These are phyloP conservation scores for Pyrus betulifolia DNA, from an alignment of 306 rosid species.

Conservation along the genomic window DNA sequence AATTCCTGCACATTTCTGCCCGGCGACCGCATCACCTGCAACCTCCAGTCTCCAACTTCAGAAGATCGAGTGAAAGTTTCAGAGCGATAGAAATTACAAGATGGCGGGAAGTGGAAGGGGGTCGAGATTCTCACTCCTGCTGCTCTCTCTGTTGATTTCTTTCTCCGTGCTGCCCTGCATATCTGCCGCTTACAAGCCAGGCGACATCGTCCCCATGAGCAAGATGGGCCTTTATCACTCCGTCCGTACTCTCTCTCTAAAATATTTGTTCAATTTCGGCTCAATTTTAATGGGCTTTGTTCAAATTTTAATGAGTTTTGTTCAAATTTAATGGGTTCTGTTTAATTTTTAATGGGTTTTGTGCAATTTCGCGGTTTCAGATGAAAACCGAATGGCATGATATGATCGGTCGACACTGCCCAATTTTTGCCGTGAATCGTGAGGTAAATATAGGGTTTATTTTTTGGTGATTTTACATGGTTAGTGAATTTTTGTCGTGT, in stretches of 20 bases:
- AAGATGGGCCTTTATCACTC: slow-evolving; percentile 98
- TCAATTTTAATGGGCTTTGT: background rate
- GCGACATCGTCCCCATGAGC: slow-evolving; percentile 90
- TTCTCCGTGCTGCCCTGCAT: slow-evolving; percentile 2
- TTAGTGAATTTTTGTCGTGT: background rate
- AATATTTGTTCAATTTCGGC: background rate
- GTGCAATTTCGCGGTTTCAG: slow-evolving; percentile 29
- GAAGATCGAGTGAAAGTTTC: background rate
- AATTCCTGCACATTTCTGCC: background rate
- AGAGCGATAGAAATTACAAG: slow-evolving; percentile 1
- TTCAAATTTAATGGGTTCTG: background rate
- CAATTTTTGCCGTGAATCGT: slow-evolving; percentile 81
- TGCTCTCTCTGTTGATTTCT: slow-evolving; percentile 16
- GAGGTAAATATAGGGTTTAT: slow-evolving; percentile 58
- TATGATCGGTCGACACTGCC: slow-evolving; percentile 89
- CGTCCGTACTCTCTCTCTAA: slow-evolving; percentile 35
- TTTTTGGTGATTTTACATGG: background rate
- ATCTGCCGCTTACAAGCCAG: slow-evolving; percentile 60
- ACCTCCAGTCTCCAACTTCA: background rate
- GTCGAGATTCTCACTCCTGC: slow-evolving; percentile 6
- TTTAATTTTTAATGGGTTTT: background rate
- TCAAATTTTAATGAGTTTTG: background rate
- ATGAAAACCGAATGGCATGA: slow-evolving; percentile 89
- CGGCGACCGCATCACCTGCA: background rate
- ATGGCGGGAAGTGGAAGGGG: slow-evolving; percentile 28